These are phyloP conservation scores for Dendrobium nobile DNA, from an alignment of 106 monocot genomes.

Conservation along the genomic window DNA sequence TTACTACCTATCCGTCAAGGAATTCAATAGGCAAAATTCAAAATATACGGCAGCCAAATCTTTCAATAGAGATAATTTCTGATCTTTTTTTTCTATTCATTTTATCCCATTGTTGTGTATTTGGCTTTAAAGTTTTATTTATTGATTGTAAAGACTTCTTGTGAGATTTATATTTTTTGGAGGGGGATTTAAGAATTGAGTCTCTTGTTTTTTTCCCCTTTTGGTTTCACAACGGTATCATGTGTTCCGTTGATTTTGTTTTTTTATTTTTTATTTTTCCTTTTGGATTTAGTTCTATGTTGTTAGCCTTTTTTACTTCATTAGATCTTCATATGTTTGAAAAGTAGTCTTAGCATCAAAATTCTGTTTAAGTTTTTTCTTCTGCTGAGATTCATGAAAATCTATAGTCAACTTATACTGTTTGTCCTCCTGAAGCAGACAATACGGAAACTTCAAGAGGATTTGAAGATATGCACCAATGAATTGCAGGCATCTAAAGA, in stretches of 20 bases:
- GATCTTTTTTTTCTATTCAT: too few species aligned
- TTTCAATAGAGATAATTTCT: too few species aligned
- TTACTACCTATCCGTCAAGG: too few species aligned
- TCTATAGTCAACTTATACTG: background rate
- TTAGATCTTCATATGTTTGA: background rate
- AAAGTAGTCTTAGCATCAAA: background rate
- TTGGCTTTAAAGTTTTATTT: too few species aligned
- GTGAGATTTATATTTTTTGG: too few species aligned
- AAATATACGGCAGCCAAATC: too few species aligned
- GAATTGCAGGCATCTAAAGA: slow-evolving; percentile 66
- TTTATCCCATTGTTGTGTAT: too few species aligned
- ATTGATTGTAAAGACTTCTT: too few species aligned
- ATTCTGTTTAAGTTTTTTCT: background rate
- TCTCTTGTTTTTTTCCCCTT: too few species aligned
- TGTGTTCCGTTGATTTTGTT: background rate
- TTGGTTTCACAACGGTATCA: too few species aligned
- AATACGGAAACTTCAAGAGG: slow-evolving; percentile 52
- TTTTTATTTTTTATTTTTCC: background rate
- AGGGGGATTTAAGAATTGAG: too few species aligned
- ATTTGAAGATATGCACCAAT: slow-evolving; percentile 35
- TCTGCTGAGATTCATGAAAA: background rate
- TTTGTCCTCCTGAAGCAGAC: slow-evolving; percentile 24
- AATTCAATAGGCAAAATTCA: too few species aligned
- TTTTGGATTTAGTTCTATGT: background rate
- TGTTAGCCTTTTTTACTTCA: background rate